phyloP scores from a whole-genome alignment of 495 filamentous ascomycete genomes.

The Terfezia claveryi region DNA sequence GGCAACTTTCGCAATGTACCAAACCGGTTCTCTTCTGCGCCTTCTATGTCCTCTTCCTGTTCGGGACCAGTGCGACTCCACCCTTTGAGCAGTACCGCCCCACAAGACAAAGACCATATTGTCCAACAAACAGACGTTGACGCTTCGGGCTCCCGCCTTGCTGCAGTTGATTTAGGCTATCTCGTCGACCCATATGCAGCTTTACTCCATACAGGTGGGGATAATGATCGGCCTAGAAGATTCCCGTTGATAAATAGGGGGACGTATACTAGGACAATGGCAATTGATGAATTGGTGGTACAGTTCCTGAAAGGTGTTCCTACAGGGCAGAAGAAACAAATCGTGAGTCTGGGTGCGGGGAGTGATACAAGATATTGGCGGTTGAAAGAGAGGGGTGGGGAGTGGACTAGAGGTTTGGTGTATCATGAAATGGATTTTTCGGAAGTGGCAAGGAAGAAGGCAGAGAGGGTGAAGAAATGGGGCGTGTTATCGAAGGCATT shows the following conservation, averaged over 20 bases:
- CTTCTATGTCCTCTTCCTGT: too few species aligned
- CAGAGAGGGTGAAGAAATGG: not conserved
- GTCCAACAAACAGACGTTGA: slow-evolving; percentile 85
- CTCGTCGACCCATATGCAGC: slow-evolving; percentile 58
- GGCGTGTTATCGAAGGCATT: too few species aligned
- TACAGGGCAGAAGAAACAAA: slow-evolving; percentile 38
- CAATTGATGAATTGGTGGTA: slow-evolving; percentile 59
- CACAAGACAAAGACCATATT: slow-evolving; percentile 25
- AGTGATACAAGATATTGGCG: slow-evolving; percentile 78
- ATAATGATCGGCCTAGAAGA: slow-evolving; percentile 24
- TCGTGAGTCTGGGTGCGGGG: slow-evolving; percentile 82
- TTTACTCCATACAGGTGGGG: slow-evolving; percentile 29
- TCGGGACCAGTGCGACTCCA: too few species aligned
- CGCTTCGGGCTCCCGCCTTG: slow-evolving; percentile 68
- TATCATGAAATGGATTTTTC: slow-evolving; percentile 94
- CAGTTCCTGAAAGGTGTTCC: slow-evolving; percentile 35
- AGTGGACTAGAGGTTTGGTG: slow-evolving; percentile 24
- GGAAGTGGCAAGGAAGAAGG: slow-evolving; percentile 30
- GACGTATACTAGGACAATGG: slow-evolving; percentile 80
- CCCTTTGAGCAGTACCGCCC: not conserved
- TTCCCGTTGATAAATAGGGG: slow-evolving; percentile 88
- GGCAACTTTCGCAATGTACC: not conserved
- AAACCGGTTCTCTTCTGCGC: not conserved
- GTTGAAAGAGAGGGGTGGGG: not conserved
- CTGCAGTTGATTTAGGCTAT: slow-evolving; percentile 74